Evolutionary conservation across 164 flowering plant genomes (phyloP).

Genomic region (Tetracentron sinense): DNA sequence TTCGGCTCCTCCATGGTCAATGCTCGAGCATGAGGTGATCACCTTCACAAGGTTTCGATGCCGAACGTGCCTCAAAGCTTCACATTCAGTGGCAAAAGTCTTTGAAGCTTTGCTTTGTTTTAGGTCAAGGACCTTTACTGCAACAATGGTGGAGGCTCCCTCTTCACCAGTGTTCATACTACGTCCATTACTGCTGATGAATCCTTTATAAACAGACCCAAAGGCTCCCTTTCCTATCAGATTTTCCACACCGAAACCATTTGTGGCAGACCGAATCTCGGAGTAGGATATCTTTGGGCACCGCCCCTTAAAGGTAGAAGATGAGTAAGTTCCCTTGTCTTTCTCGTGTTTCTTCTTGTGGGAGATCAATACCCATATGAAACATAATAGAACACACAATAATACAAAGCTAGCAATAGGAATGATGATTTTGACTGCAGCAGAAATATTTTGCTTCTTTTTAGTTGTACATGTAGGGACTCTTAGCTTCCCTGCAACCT

Average conservation of each 20-base stretch:
- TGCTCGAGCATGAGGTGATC: constrained; percentile 20
- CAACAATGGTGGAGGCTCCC: background rate
- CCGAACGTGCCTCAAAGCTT: constrained; percentile 3
- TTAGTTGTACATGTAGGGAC: background rate
- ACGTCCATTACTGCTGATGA: background rate
- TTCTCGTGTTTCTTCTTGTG: constrained; percentile 8
- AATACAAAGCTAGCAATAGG: background rate
- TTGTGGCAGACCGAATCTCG: constrained; percentile 1
- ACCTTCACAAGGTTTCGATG: constrained; percentile 17
- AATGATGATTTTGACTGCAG: background rate
- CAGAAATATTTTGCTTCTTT: background rate
- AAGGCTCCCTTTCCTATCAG: constrained; percentile 8
- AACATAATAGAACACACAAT: background rate
- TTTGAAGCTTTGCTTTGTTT: constrained; percentile 10
- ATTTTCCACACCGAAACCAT: constrained; percentile 4
- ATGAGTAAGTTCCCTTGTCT: background rate
- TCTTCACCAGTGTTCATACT: background rate
- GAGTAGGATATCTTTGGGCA: constrained; percentile 2
- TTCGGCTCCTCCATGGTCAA: constrained; percentile 12
- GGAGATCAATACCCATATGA: background rate
- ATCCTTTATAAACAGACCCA: constrained; percentile 12
- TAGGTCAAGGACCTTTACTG: constrained; percentile 14
- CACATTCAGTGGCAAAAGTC: background rate
- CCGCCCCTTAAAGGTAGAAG: background rate
- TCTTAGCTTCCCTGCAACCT: constrained; percentile 1